Conservation (phyloP, 23 red algal genomes). For the Gracilaria caudata region DNA sequence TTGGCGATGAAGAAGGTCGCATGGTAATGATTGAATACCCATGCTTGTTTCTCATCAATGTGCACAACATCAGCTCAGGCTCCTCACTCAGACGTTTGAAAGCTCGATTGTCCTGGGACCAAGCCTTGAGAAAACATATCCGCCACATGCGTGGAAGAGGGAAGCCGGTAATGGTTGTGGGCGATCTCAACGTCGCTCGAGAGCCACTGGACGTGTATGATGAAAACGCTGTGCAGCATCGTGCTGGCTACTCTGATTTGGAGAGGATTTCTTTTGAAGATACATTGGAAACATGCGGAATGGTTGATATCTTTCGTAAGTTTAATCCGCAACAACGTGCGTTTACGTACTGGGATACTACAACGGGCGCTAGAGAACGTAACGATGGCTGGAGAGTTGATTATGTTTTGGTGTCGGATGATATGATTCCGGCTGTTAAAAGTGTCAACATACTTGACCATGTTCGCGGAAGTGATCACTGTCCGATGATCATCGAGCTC, state of each 20-base stretch:
- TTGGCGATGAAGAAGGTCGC: slow-evolving; percentile 60
- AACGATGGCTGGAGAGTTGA: slow-evolving; percentile 73
- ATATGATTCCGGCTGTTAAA: slow-evolving; percentile 38
- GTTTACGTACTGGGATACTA: slow-evolving; percentile 72
- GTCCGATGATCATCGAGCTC: slow-evolving; percentile 48
- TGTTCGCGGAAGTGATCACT: slow-evolving; percentile 47
- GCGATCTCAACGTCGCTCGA: slow-evolving; percentile 75
- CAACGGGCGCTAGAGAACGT: slow-evolving; percentile 24
- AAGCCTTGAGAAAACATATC: slow-evolving; percentile 36
- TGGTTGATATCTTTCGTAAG: slow-evolving; percentile 64
- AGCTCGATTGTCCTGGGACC: slow-evolving; percentile 50
- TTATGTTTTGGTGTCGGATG: slow-evolving; percentile 59
- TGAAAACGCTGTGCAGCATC: neutral
- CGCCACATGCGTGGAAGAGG: slow-evolving; percentile 18
- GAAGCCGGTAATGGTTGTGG: slow-evolving; percentile 67
- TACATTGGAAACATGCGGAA: slow-evolving; percentile 44
- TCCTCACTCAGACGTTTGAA: slow-evolving; percentile 25
- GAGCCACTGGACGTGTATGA: slow-evolving; percentile 56
- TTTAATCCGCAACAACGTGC: slow-evolving; percentile 32
- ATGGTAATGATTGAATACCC: slow-evolving; percentile 48
- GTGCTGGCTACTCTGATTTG: slow-evolving; percentile 41
- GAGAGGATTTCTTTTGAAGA: slow-evolving; percentile 61
- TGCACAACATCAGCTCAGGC: slow-evolving; percentile 59
- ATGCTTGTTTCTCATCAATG: slow-evolving; percentile 41
- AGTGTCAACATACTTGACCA: slow-evolving; percentile 55